Base-by-base conservation (phyloP, 2,329 filamentous ascomycete genomes). In the Talaromyces funiculosus region DNA sequence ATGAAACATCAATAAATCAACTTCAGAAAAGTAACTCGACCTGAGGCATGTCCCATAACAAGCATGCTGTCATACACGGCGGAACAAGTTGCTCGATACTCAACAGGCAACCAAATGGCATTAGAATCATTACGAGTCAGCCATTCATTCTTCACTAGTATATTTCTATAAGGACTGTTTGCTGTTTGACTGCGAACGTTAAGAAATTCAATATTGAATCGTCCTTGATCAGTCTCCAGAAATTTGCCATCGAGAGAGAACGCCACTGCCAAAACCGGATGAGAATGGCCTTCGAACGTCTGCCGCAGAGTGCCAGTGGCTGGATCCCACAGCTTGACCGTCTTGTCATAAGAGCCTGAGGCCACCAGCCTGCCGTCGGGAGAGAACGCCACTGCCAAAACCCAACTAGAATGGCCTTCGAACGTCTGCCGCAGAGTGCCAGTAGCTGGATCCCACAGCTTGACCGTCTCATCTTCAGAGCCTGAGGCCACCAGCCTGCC, bases 371-470 rank as follows among this genome's bases (percentile, higher is more conserved):
- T 26, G 29, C 66, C 63, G 53, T 68, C 56, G 2, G 61, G 47
- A 8, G 64, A 66, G 60, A 67, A 66, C 20, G 65, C 63, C 31
- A 70, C 60, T 4, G 62, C 57, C 1, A 0, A 59, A 31, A 69
- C 65, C 20, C 1, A 56, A 33, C 16, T 16, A 18, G 22, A 38
- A 53, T 60, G 57, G 37, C 24, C 37, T 29, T 53, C 20, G 16
- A 60, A n/a, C 5, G 18, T 31, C 29, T 31, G 4, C 29, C 4
- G 4, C 29, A 4, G 29, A 33, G 31, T 43, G 1, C 45, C 57
- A 4, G 57, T 60, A 4, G 14, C 31, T 6, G 61, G 1, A 53
- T 64, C 40, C 61, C 62, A 64, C 38, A 64, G 57, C 43, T 33
- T 18, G n/a, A 43, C 20, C 22, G 40, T 43, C 18, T 18, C 2